These are phyloP conservation scores for Gynandropsis gynandra DNA, from an alignment of 345 rosid genomes.

Conservation along the genomic window DNA sequence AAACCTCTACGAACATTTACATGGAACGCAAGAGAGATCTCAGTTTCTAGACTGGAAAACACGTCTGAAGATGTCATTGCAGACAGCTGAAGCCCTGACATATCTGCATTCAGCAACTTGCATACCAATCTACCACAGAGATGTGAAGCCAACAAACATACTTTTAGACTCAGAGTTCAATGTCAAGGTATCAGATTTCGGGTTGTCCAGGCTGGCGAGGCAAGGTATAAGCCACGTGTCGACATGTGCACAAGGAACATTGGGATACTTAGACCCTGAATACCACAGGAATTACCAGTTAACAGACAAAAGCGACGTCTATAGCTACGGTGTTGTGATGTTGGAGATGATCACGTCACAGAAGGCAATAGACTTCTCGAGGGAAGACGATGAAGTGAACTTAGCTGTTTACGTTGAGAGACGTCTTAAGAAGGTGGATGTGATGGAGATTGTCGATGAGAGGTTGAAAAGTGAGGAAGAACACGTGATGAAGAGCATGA, in stretches of 20 bases:
- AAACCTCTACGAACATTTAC: background rate
- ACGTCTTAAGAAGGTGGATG: too few relatives aligned
- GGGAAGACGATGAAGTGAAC: too few relatives aligned
- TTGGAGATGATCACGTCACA: conserved; percentile 35
- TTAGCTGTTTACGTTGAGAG: too few relatives aligned
- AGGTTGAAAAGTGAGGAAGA: too few relatives aligned
- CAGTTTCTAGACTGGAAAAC: conserved; percentile 12
- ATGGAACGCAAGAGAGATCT: background rate
- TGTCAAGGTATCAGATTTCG: conserved; percentile 35
- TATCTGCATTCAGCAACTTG: conserved; percentile 31
- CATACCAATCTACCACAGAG: conserved; percentile 33
- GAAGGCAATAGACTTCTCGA: conserved; percentile 12
- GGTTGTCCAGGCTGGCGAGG: conserved; percentile 23
- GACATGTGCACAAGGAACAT: conserved; percentile 22
- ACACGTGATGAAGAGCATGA: too few relatives aligned
- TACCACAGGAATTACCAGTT: conserved; percentile 22
- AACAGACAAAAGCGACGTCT: conserved; percentile 31
- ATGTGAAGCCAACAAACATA: conserved; percentile 30
- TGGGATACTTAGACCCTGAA: conserved; percentile 35
- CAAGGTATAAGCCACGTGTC: conserved; percentile 12
- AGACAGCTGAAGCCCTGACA: conserved; percentile 25
- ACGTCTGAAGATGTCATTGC: conserved; percentile 22
- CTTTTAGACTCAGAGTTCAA: conserved; percentile 21
- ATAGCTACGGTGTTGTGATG: conserved; percentile 32
- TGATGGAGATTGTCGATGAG: too few relatives aligned